A percentile compares a stretch with the other conserved stretches of the same genome.
These are phyloP conservation scores for Russula lepida DNA, from an alignment of 768 basidiomycete genomes.

Conservation along the genomic window DNA sequence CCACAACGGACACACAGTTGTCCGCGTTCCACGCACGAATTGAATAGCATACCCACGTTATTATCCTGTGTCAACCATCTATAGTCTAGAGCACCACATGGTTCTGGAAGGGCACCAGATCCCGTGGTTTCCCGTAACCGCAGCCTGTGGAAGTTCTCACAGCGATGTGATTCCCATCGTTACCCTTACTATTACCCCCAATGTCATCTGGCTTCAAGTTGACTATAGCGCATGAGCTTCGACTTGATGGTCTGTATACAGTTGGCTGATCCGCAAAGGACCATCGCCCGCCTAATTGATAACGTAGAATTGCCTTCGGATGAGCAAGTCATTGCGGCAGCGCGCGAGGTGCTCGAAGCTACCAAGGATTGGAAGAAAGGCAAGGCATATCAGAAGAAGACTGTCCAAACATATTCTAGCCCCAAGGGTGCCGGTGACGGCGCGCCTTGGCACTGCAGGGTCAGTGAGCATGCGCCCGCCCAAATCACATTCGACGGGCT, in stretches of 20 bases:
- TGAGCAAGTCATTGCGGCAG: conserved; percentile 46
- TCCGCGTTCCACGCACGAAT: background rate
- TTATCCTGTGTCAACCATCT: background rate
- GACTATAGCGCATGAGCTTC: conserved; percentile 31
- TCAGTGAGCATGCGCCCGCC: conserved; percentile 55
- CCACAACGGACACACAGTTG: background rate
- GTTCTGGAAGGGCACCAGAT: background rate
- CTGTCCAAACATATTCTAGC: conserved; percentile 47
- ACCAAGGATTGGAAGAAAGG: conserved; percentile 57
- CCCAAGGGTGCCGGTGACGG: conserved; percentile 47
- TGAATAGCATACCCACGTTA: background rate
- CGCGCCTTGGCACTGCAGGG: conserved; percentile 59
- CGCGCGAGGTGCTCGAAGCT: conserved; percentile 46
- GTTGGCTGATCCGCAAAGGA: background rate
- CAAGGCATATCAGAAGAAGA: conserved; percentile 47
- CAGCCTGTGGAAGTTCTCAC: background rate
- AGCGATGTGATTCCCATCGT: background rate
- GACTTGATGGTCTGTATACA: conserved; percentile 30
- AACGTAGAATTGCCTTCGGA: conserved; percentile 52
- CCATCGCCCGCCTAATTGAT: background rate
- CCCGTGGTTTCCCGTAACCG: background rate
- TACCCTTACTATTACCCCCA: background rate
- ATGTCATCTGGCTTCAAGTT: conserved; percentile 28
- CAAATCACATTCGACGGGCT: conserved; percentile 67
- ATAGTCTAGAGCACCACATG: background rate